These are phyloP conservation scores for Colletotrichum sp. DNA, from an alignment of 2,329 filamentous ascomycete genomes.

Conservation along the genomic window DNA sequence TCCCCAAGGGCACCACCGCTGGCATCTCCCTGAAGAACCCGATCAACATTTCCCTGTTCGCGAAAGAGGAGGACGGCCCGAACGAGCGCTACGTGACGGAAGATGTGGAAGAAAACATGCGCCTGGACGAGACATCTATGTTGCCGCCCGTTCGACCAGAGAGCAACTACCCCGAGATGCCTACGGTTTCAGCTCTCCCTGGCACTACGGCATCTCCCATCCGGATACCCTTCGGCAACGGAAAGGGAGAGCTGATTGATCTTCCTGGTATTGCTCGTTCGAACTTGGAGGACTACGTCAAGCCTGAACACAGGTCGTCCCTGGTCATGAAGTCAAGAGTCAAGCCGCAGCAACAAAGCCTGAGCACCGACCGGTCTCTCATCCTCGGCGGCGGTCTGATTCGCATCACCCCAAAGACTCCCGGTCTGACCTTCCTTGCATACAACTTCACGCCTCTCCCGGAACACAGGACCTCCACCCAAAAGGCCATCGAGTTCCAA, in stretches of 20 bases:
- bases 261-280: slow-evolving; percentile 83
- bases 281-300: slow-evolving; percentile 73
- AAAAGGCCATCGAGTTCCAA: slow-evolving; percentile 80
- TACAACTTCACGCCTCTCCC: slow-evolving; percentile 85
- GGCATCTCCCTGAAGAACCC: not conserved
- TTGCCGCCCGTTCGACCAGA: slow-evolving; percentile 79
- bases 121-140: slow-evolving; percentile 54
- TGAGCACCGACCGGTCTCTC: slow-evolving; percentile 80
- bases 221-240: slow-evolving; percentile 84
- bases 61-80: slow-evolving; percentile 11
- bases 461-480: slow-evolving; percentile 77
- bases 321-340: slow-evolving; percentile 82
- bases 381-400: slow-evolving; percentile 86
- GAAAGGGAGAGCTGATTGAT: slow-evolving; percentile 90
- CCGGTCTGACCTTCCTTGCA: slow-evolving; percentile 71
- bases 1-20: slow-evolving; percentile 68
- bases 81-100: not conserved
- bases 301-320: slow-evolving; percentile 65
- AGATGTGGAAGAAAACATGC: slow-evolving; percentile 25
- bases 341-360: slow-evolving; percentile 71
- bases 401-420: slow-evolving; percentile 77
- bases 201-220: slow-evolving; percentile 97
- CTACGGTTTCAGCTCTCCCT: slow-evolving; percentile 82
- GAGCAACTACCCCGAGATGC: slow-evolving; percentile 80
- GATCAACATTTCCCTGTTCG: slow-evolving; percentile 17